Evolutionary conservation across 257 asterid species (phyloP).

Genomic region (Solanum chmielewskii): DNA sequence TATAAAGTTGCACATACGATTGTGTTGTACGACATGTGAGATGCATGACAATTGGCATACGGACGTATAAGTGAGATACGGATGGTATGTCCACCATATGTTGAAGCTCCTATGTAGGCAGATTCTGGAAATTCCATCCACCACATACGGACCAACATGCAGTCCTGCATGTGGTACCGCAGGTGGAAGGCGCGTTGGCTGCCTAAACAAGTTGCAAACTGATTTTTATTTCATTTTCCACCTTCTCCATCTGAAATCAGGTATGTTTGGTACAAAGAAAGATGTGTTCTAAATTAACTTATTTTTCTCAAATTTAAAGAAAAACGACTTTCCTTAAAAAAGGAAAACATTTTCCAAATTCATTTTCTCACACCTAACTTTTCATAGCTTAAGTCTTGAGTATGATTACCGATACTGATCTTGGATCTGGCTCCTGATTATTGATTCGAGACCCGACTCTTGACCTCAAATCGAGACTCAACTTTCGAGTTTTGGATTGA

Average conservation of each 20-base stretch:
- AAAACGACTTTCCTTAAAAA: no score
- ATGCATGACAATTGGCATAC: background rate
- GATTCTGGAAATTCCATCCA: background rate
- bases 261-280: no score
- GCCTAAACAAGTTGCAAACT: background rate
- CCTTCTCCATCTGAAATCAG: background rate
- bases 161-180: background rate
- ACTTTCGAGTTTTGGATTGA: no score
- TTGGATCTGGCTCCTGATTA: no score
- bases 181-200: background rate
- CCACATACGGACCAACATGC: background rate
- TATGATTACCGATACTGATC: no score
- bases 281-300: no score
- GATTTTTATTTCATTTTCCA: background rate
- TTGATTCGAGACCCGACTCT: no score
- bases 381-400: no score
- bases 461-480: no score
- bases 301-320: no score
- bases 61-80: background rate
- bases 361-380: no score
- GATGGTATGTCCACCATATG: background rate
- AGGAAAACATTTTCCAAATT: no score
- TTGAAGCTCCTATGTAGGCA: background rate
- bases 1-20: background rate
- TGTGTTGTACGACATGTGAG: background rate